A percentile compares a stretch with the other conserved stretches of the same genome.
phyloP scores from a whole-genome alignment of 768 basidiomycete genomes.

The Hirschioporus abietinus region DNA sequence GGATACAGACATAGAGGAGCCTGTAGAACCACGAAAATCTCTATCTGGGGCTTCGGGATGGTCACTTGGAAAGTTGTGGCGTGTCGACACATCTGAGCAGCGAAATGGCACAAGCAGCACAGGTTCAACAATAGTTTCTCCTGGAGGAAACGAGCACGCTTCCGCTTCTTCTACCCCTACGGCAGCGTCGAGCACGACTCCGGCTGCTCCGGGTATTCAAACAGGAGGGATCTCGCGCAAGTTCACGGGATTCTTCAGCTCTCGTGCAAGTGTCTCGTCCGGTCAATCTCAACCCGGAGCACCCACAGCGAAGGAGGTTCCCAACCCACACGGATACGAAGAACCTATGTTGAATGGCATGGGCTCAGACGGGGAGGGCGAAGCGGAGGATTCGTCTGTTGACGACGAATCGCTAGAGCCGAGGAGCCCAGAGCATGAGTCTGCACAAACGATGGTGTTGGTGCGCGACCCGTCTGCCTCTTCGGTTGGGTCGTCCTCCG shows the following conservation, averaged over 20 bases:
- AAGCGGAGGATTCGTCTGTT: neutral
- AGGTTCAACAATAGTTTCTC: neutral
- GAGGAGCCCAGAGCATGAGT: neutral
- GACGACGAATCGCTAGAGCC: neutral
- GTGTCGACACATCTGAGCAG: neutral
- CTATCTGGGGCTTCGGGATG: neutral
- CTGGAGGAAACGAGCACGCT: neutral
- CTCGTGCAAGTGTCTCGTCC: conserved; percentile 50
- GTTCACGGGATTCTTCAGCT: conserved; percentile 65
- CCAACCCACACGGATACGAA: neutral
- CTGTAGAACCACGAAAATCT: neutral
- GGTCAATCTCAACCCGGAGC: conserved; percentile 24
- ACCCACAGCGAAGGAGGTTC: neutral
- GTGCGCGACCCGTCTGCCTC: neutral
- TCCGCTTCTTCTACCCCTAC: conserved; percentile 18
- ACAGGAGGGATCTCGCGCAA: conserved; percentile 26
- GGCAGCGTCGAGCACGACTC: conserved; percentile 24
- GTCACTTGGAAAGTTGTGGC: neutral
- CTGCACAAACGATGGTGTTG: neutral
- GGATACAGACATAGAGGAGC: conserved; percentile 4
- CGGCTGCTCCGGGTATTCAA: conserved; percentile 15
- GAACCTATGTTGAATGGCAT: conserved; percentile 4
- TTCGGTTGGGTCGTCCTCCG: neutral
- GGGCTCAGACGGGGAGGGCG: conserved; percentile 1
- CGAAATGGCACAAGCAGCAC: neutral